Evolutionary conservation across 2,329 filamentous ascomycete genomes (phyloP).

Genomic region (Mollisiaceae sp.): DNA sequence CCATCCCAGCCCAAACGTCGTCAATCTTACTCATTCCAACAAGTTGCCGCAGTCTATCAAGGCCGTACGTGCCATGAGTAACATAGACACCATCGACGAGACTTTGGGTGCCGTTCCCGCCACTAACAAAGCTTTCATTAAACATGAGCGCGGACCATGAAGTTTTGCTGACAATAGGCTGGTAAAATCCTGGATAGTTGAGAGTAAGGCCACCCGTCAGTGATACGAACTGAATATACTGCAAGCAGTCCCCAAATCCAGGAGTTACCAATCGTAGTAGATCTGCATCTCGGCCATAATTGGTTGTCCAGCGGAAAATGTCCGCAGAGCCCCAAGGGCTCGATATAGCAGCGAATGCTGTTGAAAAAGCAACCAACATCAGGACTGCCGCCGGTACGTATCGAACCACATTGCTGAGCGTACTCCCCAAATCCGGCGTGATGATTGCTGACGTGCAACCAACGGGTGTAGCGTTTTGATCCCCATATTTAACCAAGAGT

Average conservation of each 20-base stretch:
- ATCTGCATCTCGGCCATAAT: slow-evolving; percentile 94
- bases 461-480: slow-evolving; percentile 64
- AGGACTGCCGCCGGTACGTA: slow-evolving; percentile 82
- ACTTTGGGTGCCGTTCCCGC: slow-evolving; percentile 67
- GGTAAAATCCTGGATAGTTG: slow-evolving; percentile 92
- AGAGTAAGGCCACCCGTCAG: slow-evolving; percentile 87
- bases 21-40: slow-evolving; percentile 76
- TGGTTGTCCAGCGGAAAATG: slow-evolving; percentile 95
- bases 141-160: slow-evolving; percentile 93
- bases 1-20: slow-evolving; percentile 94
- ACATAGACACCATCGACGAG: slow-evolving; percentile 87
- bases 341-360: slow-evolving; percentile 81
- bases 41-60: slow-evolving; percentile 79
- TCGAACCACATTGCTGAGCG: slow-evolving; percentile 70
- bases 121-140: slow-evolving; percentile 84
- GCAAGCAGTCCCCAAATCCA: slow-evolving; percentile 93
- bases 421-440: slow-evolving; percentile 78
- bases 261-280: slow-evolving; percentile 90
- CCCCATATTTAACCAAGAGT: slow-evolving; percentile 77
- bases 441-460: slow-evolving; percentile 83
- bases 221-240: slow-evolving; percentile 93
- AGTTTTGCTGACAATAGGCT: slow-evolving; percentile 85
- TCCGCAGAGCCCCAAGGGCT: slow-evolving; percentile 94
- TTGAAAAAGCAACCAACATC: slow-evolving; percentile 79
- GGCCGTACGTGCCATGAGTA: slow-evolving; percentile 76